Conservation (phyloP, 176 grass and related monocot genomes). For the Oryza glaberrima region DNA sequence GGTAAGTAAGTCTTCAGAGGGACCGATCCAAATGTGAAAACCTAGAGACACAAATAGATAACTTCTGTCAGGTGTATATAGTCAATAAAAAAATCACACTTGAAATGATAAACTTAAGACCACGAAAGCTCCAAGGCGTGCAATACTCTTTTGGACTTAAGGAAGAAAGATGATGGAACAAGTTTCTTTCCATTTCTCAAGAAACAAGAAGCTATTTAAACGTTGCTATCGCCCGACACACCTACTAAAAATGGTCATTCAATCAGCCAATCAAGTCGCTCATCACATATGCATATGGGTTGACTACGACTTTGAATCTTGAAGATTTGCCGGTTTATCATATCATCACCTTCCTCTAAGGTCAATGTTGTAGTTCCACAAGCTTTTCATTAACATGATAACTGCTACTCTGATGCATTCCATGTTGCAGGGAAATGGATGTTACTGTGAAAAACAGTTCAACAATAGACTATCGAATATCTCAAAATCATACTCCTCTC, state of each 20-base stretch:
- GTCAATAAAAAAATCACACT: slow-evolving; percentile 13
- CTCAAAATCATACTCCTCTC: background rate
- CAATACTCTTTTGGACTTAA: background rate
- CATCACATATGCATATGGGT: background rate
- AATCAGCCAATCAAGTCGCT: background rate
- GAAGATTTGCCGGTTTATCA: background rate
- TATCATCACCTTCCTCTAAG: background rate
- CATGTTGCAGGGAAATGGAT: background rate
- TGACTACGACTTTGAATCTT: slow-evolving; percentile 8
- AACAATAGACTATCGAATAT: background rate
- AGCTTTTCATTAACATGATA: background rate
- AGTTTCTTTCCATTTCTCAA: slow-evolving; percentile 37
- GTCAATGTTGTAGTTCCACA: slow-evolving; percentile 11
- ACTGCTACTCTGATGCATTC: background rate
- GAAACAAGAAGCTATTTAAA: slow-evolving; percentile 25
- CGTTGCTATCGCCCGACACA: background rate
- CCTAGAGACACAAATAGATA: slow-evolving; percentile 37
- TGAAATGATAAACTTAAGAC: slow-evolving; percentile 12
- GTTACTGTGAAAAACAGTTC: background rate
- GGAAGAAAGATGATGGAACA: background rate
- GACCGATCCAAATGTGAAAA: slow-evolving; percentile 92
- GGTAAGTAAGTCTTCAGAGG: slow-evolving; percentile 98
- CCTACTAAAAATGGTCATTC: slow-evolving; percentile 18
- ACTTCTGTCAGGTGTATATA: slow-evolving; percentile 19
- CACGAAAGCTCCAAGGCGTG: slow-evolving; percentile 12